These are phyloP conservation scores for Cyathus striatus DNA, from an alignment of 768 basidiomycete species.

Conservation along the genomic window DNA sequence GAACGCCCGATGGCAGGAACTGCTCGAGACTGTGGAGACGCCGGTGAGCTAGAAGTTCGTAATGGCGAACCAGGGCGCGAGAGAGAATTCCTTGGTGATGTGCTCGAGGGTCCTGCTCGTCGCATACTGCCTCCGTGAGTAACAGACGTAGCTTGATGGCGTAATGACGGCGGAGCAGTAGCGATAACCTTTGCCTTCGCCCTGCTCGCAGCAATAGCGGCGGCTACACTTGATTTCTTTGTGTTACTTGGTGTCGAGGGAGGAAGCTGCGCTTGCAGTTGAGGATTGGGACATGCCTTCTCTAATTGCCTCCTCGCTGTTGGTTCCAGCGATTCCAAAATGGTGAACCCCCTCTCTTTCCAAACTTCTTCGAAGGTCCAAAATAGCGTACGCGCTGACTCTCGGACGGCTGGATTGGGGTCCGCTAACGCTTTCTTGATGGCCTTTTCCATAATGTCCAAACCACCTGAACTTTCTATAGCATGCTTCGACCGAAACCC, in stretches of 20 bases:
- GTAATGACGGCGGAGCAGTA: slow-evolving; percentile 70
- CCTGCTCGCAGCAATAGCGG: slow-evolving; percentile 85
- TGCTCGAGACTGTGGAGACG: slow-evolving; percentile 36
- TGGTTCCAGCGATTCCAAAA: slow-evolving; percentile 66
- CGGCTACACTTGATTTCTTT: slow-evolving; percentile 82
- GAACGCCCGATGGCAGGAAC: slow-evolving; percentile 40
- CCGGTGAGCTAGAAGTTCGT: slow-evolving; percentile 42
- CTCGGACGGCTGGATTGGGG: slow-evolving; percentile 74
- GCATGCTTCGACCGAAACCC: slow-evolving; percentile 53
- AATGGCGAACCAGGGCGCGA: slow-evolving; percentile 45
- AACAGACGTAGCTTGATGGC: slow-evolving; percentile 78
- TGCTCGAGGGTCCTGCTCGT: slow-evolving; percentile 38
- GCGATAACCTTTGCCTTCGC: slow-evolving; percentile 85
- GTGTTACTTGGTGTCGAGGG: slow-evolving; percentile 47
- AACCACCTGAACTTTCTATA: slow-evolving; percentile 65
- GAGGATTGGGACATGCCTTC: slow-evolving; percentile 70
- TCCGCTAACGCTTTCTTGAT: slow-evolving; percentile 74
- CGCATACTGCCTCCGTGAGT: slow-evolving; percentile 50
- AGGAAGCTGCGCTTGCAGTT: slow-evolving; percentile 30
- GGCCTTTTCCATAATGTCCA: slow-evolving; percentile 70
- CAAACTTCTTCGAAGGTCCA: slow-evolving; percentile 80
- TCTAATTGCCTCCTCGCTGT: slow-evolving; percentile 78
- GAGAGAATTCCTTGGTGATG: slow-evolving; percentile 27
- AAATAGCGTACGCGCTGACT: slow-evolving; percentile 64
- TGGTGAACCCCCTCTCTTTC: slow-evolving; percentile 58